phyloP scores from a whole-genome alignment of 2,329 filamentous ascomycete species.

The Pseudocercospora eumusae region DNA sequence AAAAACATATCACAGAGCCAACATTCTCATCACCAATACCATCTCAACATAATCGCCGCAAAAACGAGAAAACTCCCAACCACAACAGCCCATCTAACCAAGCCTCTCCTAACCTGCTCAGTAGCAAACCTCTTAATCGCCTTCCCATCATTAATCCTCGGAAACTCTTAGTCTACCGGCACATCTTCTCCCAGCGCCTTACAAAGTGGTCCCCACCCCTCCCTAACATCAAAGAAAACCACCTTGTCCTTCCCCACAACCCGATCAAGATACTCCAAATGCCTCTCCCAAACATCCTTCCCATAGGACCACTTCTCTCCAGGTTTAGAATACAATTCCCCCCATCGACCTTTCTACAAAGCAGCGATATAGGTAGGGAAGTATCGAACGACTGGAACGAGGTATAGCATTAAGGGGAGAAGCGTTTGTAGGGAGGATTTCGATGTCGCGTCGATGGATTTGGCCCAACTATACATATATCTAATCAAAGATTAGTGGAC shows the following conservation, averaged over 20 bases:
- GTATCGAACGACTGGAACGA: slow-evolving; percentile 16
- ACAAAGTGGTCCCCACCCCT: slow-evolving; percentile 38
- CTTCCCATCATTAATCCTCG: slow-evolving; percentile 21
- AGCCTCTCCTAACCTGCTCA: slow-evolving; percentile 10
- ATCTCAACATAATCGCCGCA: not conserved
- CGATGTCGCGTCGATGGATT: not conserved
- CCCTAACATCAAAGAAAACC: slow-evolving; percentile 29
- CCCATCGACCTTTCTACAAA: slow-evolving; percentile 1
- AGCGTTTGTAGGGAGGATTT: not conserved
- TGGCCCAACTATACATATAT: not conserved
- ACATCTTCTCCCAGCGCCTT: slow-evolving; percentile 30
- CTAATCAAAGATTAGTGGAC: not conserved
- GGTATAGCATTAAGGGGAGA: slow-evolving; percentile 13
- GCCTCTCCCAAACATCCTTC: slow-evolving; percentile 11
- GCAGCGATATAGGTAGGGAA: slow-evolving; percentile 7
- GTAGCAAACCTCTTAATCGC: slow-evolving; percentile 13
- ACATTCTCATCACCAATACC: not conserved
- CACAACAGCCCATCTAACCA: slow-evolving; percentile 13
- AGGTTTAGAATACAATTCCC: not conserved
- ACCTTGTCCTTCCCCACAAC: slow-evolving; percentile 12
- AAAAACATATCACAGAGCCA: not conserved
- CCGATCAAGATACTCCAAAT: slow-evolving; percentile 14
- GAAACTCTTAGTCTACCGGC: slow-evolving; percentile 28
- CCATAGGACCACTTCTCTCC: not conserved
- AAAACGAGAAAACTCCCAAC: not conserved